These are phyloP conservation scores for Helichrysum umbraculigerum DNA, from an alignment of 129 eudicot genomes.

Conservation along the genomic window DNA sequence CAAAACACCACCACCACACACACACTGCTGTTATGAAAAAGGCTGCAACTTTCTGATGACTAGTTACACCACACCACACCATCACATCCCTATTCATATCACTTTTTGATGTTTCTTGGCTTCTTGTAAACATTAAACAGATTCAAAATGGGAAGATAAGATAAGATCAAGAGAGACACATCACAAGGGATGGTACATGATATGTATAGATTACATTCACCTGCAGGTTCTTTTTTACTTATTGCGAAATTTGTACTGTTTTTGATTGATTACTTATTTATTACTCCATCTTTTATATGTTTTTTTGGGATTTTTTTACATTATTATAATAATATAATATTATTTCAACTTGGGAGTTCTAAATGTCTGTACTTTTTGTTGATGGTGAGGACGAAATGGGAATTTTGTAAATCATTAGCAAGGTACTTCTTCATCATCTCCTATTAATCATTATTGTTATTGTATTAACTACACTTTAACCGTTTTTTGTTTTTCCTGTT, in stretches of 20 bases:
- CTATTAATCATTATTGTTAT: constrained; percentile 27
- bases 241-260: not conserved
- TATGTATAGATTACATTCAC: not conserved
- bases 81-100: not conserved
- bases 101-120: constrained; percentile 17
- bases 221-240: constrained; percentile 14
- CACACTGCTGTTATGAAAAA: constrained; percentile 16
- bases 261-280: not conserved
- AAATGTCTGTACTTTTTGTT: constrained; percentile 35
- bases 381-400: constrained; percentile 31
- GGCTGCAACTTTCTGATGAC: constrained; percentile 33
- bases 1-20: constrained; percentile 24
- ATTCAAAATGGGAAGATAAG: constrained; percentile 18
- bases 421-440: constrained; percentile 33
- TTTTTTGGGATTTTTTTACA: not conserved
- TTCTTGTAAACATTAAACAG: constrained; percentile 20
- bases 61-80: constrained; percentile 21
- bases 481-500: not conserved
- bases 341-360: constrained; percentile 33
- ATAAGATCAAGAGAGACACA: constrained; percentile 8
- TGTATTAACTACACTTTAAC: constrained; percentile 21
- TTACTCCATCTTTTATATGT: constrained; percentile 4
- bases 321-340: constrained; percentile 12
- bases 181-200: not conserved
- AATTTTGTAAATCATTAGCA: constrained; percentile 34